Conservation (phyloP, 2,329 filamentous ascomycete species). For the Verticillium albo-atrum region DNA sequence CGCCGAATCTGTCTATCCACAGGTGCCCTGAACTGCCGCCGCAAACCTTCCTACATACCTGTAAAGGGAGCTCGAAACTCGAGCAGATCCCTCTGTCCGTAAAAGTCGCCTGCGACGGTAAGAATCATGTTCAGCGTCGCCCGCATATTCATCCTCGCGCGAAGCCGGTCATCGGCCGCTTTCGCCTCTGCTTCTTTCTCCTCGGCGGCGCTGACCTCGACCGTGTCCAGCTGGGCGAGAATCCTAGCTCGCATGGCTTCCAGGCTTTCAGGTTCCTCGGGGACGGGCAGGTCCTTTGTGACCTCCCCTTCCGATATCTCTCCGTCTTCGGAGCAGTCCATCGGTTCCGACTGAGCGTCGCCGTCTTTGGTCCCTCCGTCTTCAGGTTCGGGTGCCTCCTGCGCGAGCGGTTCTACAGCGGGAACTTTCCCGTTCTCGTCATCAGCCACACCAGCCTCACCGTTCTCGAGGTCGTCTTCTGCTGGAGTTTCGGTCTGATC, state of each 20-base stretch:
- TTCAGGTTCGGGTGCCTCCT: conserved; percentile 5
- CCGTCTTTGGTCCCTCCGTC: conserved; percentile 20
- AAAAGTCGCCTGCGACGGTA: conserved; percentile 81
- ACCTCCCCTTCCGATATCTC: conserved; percentile 26
- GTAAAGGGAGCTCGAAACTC: conserved; percentile 64
- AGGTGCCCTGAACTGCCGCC: neutral
- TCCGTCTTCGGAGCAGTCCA: conserved; percentile 40
- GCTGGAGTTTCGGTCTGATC: neutral
- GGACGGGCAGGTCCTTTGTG: conserved; percentile 20
- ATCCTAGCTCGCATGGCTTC: conserved; percentile 44
- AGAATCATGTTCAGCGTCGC: conserved; percentile 91
- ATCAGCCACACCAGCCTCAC: conserved; percentile 7
- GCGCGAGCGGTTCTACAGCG: neutral
- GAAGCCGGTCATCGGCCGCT: conserved; percentile 17
- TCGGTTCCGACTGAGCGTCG: conserved; percentile 24
- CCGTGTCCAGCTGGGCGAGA: conserved; percentile 36
- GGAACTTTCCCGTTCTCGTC: neutral
- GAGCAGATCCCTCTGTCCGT: conserved; percentile 82
- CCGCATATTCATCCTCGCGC: conserved; percentile 47
- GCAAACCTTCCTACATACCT: conserved; percentile 26
- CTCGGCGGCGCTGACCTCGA: conserved; percentile 21
- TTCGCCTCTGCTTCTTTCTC: conserved; percentile 6
- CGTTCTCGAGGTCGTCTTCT: conserved; percentile 16
- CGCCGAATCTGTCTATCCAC: no score
- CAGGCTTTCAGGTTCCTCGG: conserved; percentile 24